Base-by-base conservation (phyloP, 495 filamentous ascomycete genomes). In the Penicillium fimorum region DNA sequence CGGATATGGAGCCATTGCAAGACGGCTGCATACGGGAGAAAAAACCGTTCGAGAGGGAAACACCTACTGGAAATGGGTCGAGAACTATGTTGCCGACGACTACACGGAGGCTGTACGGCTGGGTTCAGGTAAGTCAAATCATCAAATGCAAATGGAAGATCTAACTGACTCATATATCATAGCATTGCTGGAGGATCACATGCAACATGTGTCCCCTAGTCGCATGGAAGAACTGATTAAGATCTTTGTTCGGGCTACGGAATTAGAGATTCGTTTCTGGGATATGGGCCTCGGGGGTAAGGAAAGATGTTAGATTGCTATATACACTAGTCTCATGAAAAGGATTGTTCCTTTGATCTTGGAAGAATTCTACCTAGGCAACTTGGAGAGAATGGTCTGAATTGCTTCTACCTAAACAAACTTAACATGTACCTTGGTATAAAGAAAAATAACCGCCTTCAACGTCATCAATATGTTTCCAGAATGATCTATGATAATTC, bases 201-300 rank as follows among this genome's bases (percentile, higher is more conserved):
- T 87, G 30, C 70, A 82, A 18, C 71, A 84, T 10, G 87, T 91
- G 57, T 90, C 87, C 5, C 84, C 87, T 0, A 76, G 77, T 50
- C 78, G 90, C 44, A 83, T 96, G 62, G 91, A 94, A 53, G 87
- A 95, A 66, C 71, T 96, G 55, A 87, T 91, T 17, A 75, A 79
- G 50, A 88, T 96, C 44, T 96, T 96, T 67, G 82, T 91, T 45
- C 87, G 90, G 59, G 89, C 90, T 24, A 96, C 90, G 3, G 90
- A 95, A 83, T 85, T 96, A 82, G 91, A 96, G 71, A 87, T 85
- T 61, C 86, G 82, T 2, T 95, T 96, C 72, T 95, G 91, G 91
- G 84, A 91, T 49, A 94, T 95, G 85, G 86, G 89, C 10, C 41
- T 82, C 42, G 74, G 71, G 25, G 63, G 60, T 20, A 60, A 63